Evolutionary conservation across 202 grass and related monocot species (phyloP).

Genomic region (Panicum virgatum): DNA sequence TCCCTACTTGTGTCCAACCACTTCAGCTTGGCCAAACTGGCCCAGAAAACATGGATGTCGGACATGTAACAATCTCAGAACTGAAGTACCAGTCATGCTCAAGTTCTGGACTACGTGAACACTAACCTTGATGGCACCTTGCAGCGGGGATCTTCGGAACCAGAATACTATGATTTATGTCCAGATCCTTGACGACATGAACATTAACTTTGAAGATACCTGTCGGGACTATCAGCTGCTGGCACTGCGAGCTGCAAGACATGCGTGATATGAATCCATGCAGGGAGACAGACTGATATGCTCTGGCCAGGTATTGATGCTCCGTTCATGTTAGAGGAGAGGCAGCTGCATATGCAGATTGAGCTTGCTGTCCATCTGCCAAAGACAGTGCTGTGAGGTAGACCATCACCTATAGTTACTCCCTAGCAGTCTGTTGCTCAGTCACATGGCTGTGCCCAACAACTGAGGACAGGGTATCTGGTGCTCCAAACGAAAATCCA

Average conservation of each 20-base stretch:
- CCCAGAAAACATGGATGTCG: too few species aligned
- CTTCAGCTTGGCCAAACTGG: too few species aligned
- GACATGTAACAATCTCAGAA: too few species aligned
- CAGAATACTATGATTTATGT: background rate
- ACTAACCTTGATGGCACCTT: background rate
- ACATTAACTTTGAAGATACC: background rate
- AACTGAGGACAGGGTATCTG: conserved; percentile 5
- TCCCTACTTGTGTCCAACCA: background rate
- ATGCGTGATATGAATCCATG: background rate
- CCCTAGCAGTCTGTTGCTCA: background rate
- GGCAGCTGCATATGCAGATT: conserved; percentile 29
- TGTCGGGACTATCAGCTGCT: background rate
- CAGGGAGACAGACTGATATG: background rate
- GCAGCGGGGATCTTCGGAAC: background rate
- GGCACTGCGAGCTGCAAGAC: background rate
- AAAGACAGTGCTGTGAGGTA: background rate
- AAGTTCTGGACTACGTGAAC: background rate
- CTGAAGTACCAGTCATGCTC: too few species aligned
- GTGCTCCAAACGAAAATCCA: conserved; percentile 1
- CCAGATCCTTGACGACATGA: conserved; percentile 6
- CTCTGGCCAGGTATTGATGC: background rate
- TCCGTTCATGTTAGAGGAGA: background rate
- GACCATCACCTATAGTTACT: background rate
- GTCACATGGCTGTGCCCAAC: conserved; percentile 21
- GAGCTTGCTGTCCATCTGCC: background rate